Conservation (phyloP, 2,329 filamentous ascomycete species). For the Cladosporium sp. region DNA sequence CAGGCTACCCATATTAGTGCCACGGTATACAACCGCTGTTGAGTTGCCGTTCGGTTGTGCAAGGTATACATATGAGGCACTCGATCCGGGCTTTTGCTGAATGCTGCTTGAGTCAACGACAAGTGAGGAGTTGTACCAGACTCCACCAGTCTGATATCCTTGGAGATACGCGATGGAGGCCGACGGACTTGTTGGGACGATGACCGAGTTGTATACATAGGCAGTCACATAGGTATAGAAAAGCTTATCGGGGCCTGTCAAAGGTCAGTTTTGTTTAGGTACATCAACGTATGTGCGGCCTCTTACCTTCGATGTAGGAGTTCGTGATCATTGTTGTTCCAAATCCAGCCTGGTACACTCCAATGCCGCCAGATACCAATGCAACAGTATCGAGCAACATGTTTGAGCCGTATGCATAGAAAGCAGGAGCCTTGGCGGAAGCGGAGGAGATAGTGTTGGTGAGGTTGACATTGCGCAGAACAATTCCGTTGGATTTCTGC, state of each 20-base stretch:
- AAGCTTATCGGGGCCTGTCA: conserved; percentile 48
- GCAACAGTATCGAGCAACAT: conserved; percentile 51
- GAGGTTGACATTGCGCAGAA: conserved; percentile 46
- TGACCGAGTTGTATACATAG: conserved; percentile 50
- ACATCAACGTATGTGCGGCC: neutral
- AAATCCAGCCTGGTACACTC: conserved; percentile 34
- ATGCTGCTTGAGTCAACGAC: conserved; percentile 20
- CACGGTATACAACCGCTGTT: conserved; percentile 46
- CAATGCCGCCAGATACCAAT: conserved; percentile 44
- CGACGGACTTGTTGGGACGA: conserved; percentile 40
- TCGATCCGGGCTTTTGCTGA: conserved; percentile 19
- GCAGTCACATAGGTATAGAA: conserved; percentile 45
- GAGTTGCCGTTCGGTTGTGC: conserved; percentile 46
- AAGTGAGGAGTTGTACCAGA: conserved; percentile 22
- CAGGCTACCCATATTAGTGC: conserved; percentile 43
- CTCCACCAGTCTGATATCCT: conserved; percentile 21
- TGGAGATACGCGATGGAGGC: conserved; percentile 29
- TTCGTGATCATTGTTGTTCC: conserved; percentile 30
- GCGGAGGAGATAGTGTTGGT: conserved; percentile 36
- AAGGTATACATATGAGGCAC: conserved; percentile 46
- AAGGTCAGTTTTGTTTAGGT: conserved; percentile 9
- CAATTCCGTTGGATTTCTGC: conserved; percentile 38
- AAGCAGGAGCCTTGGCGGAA: conserved; percentile 32
- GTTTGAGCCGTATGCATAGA: conserved; percentile 43
- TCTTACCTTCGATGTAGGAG: conserved; percentile 20